phyloP scores from a whole-genome alignment of 805 yeast species.

The Candida broadrunensis region DNA sequence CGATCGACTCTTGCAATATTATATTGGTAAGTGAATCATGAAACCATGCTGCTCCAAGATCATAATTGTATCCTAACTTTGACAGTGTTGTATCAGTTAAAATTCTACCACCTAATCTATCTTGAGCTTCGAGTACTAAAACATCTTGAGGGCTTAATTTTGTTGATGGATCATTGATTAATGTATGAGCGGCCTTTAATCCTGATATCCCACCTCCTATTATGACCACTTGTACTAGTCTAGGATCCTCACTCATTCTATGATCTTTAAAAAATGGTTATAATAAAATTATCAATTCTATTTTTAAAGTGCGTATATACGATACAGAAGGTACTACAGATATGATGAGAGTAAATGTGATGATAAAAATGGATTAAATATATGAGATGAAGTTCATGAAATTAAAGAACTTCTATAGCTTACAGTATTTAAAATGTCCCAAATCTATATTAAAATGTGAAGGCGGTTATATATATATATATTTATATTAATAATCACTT shows the following conservation, averaged over 20 bases:
- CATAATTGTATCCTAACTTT: slow-evolving; percentile 42
- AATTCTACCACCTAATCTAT: slow-evolving; percentile 67
- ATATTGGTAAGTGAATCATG: slow-evolving; percentile 75
- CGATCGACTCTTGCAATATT: slow-evolving; percentile 39
- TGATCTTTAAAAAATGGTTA: too few species aligned
- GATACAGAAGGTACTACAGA: too few species aligned
- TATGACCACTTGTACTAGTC: slow-evolving; percentile 43
- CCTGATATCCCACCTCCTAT: slow-evolving; percentile 85
- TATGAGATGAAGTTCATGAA: too few species aligned
- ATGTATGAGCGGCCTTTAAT: slow-evolving; percentile 57
- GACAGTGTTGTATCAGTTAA: slow-evolving; percentile 41
- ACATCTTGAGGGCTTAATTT: slow-evolving; percentile 39
- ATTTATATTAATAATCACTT: too few species aligned
- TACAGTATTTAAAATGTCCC: too few species aligned
- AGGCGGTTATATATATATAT: too few species aligned
- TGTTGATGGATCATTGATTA: slow-evolving; percentile 14
- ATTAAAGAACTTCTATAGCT: too few species aligned
- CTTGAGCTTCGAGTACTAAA: slow-evolving; percentile 62
- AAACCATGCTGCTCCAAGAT: slow-evolving; percentile 91
- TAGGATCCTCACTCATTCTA: not conserved
- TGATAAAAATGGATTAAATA: too few species aligned
- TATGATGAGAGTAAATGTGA: too few species aligned
- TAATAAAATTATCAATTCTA: too few species aligned
- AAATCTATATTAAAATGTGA: too few species aligned
- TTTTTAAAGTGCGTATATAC: too few species aligned